Base-by-base conservation (phyloP, 2,329 filamentous ascomycete species). In the Phaeoacremonium minimum region DNA sequence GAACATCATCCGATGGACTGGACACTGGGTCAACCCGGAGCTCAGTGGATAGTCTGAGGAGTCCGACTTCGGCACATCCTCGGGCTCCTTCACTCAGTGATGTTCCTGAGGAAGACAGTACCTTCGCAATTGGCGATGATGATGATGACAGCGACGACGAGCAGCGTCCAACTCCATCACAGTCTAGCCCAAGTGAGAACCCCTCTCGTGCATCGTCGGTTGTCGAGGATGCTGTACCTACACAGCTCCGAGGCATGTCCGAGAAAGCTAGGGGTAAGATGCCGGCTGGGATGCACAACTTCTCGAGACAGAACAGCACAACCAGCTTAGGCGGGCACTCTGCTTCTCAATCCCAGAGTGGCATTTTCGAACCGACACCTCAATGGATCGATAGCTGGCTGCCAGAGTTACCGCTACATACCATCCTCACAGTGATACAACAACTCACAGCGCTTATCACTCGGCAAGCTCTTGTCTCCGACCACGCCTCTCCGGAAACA, bases 211-310 rank as follows among this genome's bases (percentile, higher is more conserved):
- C 83, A 15, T 82, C 85, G 4, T 91, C 87, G 0, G 69, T 85
- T 0, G 64, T 76, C 1, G 88, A 94, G 41, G 89, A 94, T 42
- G 83, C 85, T 4, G 78, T 95, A 8, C 89, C 88, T 12, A 73
- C 81, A 15, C 90, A 96, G 56, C 59, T 95, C 18, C 78, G 87
- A 39, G 89, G 89, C 37, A 95, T 97, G 87, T 96, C 91, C 15
- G 93, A 97, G 61, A 98, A 97, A 59, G 93, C 93, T 13, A 75
- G 93, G 33, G 93, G 93, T 7, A 98, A 98, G 61, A 88, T 95
- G 80, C 93, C 91, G 18, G 88, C 86, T 11, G 85, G 87, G 2
- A 73, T 83, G 33, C 75, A 78, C n/a, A 77, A 77, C 3, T 95
- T 96, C 57, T 95, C 90, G 1, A 75, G 91, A 14, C 89, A 95